Evolutionary conservation across 768 basidiomycete species (phyloP).

Genomic region (Boletus barrowsii): DNA sequence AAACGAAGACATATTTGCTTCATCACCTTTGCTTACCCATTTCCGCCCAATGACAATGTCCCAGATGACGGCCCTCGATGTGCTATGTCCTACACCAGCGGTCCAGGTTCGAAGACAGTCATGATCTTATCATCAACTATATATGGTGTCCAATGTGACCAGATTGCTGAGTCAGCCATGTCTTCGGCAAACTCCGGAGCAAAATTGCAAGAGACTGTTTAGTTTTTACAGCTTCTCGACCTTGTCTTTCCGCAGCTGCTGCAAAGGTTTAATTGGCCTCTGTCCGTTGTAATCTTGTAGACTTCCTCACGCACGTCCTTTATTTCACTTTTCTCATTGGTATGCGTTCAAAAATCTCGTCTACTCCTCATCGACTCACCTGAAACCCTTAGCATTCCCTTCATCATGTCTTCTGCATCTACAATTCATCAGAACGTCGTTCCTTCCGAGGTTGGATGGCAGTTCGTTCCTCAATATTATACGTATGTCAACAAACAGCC

Average conservation of each 20-base stretch:
- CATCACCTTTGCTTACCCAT: neutral
- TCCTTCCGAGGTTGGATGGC: slow-evolving; percentile 97
- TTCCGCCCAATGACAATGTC: too few relatives aligned
- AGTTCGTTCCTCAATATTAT: slow-evolving; percentile 99
- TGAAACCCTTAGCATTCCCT: slow-evolving; percentile 26
- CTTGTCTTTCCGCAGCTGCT: slow-evolving; percentile 24
- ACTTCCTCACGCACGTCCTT: slow-evolving; percentile 38
- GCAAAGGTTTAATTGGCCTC: slow-evolving; percentile 27
- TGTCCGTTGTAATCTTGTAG: slow-evolving; percentile 36
- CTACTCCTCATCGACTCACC: slow-evolving; percentile 6
- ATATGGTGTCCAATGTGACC: too few relatives aligned
- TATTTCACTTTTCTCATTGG: slow-evolving; percentile 33
- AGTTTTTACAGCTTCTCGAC: slow-evolving; percentile 21
- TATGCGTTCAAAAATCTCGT: neutral
- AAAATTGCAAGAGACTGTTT: slow-evolving; percentile 23
- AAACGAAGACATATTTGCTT: neutral
- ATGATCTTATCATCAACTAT: too few relatives aligned
- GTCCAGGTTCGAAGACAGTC: too few relatives aligned
- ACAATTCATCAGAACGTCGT: slow-evolving; percentile 61
- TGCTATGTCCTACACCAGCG: too few relatives aligned
- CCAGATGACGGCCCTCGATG: too few relatives aligned
- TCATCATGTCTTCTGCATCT: slow-evolving; percentile 42
- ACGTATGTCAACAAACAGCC: slow-evolving; percentile 98
- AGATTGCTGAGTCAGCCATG: slow-evolving; percentile 28
- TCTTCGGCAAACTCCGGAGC: slow-evolving; percentile 28